These are phyloP conservation scores for Cardamine resedifolia DNA, from an alignment of 345 rosid genomes.

Conservation along the genomic window DNA sequence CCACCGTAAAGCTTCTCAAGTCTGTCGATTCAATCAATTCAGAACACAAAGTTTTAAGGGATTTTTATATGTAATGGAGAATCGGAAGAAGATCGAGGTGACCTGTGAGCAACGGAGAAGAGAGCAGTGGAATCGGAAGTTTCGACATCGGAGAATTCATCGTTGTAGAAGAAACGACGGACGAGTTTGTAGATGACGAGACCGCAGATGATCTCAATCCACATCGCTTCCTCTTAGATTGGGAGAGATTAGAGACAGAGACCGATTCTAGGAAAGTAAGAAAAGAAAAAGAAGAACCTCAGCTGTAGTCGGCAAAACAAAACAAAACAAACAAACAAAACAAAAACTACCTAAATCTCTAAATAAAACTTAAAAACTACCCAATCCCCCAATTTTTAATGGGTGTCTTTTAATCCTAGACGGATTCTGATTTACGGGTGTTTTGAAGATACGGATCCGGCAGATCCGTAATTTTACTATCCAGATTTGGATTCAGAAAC, in stretches of 20 bases:
- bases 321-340: too few species aligned
- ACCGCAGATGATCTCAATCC: slow-evolving; percentile 79
- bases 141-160: slow-evolving; percentile 56
- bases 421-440: too few species aligned
- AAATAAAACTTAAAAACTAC: too few species aligned
- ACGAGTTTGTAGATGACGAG: slow-evolving; percentile 55
- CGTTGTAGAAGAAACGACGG: slow-evolving; percentile 52
- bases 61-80: too few species aligned
- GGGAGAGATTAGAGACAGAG: neutral
- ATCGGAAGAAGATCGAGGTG: too few species aligned
- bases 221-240: slow-evolving; percentile 46
- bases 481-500: too few species aligned
- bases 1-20: slow-evolving; percentile 88
- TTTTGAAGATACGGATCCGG: too few species aligned
- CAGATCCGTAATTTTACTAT: too few species aligned
- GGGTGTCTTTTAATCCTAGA: too few species aligned
- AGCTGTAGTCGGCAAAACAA: neutral
- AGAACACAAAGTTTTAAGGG: too few species aligned
- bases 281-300: neutral
- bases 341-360: too few species aligned
- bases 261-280: neutral
- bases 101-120: slow-evolving; percentile 72
- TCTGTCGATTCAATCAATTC: slow-evolving; percentile 39
- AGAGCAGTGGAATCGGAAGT: slow-evolving; percentile 64
- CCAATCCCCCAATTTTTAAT: too few species aligned